Conservation (phyloP, 129 eudicot genomes). For the Flaveria linearis region DNA sequence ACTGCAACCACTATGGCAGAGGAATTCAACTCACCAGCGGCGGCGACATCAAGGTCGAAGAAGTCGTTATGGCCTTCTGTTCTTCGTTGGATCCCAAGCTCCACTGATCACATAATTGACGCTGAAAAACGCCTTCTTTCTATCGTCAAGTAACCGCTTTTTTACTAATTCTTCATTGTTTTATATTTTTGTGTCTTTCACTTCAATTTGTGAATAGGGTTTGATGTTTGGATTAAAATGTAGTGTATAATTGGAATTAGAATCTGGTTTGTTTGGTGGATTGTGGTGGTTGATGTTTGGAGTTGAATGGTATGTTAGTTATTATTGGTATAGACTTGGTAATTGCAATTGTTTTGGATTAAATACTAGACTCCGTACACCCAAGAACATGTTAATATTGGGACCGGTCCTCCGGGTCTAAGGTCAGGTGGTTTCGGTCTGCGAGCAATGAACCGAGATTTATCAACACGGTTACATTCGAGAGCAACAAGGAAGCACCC, state of each 20-base stretch:
- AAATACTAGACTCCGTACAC: conserved; percentile 54
- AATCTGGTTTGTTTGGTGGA: conserved; percentile 17
- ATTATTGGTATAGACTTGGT: neutral
- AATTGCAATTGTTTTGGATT: conserved; percentile 8
- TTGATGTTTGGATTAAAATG: neutral
- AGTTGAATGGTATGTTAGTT: neutral
- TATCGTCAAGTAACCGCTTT: conserved; percentile 63
- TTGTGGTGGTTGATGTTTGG: neutral
- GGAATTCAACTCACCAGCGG: conserved; percentile 42
- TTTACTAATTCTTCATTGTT: neutral
- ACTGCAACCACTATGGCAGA: conserved; percentile 47
- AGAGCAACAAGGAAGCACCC: conserved; percentile 66
- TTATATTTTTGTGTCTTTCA: neutral
- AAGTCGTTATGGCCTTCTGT: conserved; percentile 50
- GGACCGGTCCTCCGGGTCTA: conserved; percentile 92
- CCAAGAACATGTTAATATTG: conserved; percentile 74
- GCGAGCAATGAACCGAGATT: conserved; percentile 73
- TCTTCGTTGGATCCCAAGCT: conserved; percentile 79
- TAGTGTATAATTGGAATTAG: neutral
- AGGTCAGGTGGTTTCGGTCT: conserved; percentile 87
- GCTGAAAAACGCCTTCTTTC: conserved; percentile 93
- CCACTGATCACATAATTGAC: conserved; percentile 87
- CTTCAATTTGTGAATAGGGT: neutral
- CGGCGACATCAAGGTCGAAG: conserved; percentile 30
- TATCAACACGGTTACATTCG: conserved; percentile 82